A percentile compares a stretch with the other conserved stretches of the same genome.
phyloP scores from a whole-genome alignment of 768 basidiomycete species.

The Russula sp. region DNA sequence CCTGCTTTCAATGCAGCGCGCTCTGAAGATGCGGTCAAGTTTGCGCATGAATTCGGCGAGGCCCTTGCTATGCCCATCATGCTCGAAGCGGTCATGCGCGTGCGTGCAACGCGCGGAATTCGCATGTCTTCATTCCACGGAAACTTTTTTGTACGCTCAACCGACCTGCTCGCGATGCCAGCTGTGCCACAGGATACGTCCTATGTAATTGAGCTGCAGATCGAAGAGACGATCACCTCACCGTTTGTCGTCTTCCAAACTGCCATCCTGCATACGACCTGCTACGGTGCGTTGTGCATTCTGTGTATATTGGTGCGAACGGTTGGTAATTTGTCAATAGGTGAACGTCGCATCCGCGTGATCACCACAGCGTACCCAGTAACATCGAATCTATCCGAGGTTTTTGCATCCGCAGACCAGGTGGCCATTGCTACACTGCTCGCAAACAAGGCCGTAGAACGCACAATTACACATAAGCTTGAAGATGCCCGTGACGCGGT shows the following conservation, averaged over 20 bases:
- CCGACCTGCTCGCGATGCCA: slow-evolving; percentile 51
- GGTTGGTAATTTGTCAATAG: slow-evolving; percentile 5
- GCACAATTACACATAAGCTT: slow-evolving; percentile 74
- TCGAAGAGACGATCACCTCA: slow-evolving; percentile 46
- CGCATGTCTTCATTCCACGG: slow-evolving; percentile 56
- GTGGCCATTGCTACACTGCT: slow-evolving; percentile 77
- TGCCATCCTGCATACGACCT: slow-evolving; percentile 50
- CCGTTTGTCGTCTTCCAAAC: slow-evolving; percentile 50
- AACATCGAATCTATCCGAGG: slow-evolving; percentile 79
- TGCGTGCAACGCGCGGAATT: slow-evolving; percentile 74
- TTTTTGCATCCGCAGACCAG: slow-evolving; percentile 89
- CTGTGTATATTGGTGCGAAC: not conserved
- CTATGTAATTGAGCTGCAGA: slow-evolving; percentile 51
- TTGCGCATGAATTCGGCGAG: slow-evolving; percentile 94
- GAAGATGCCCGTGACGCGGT: slow-evolving; percentile 88
- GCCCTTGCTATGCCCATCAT: slow-evolving; percentile 92
- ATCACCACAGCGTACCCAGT: slow-evolving; percentile 84
- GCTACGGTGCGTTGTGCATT: slow-evolving; percentile 33
- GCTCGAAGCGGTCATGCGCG: slow-evolving; percentile 95
- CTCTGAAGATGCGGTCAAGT: slow-evolving; percentile 95
- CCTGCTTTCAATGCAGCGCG: slow-evolving; percentile 95
- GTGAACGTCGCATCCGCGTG: slow-evolving; percentile 84
- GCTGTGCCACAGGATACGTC: slow-evolving; percentile 51
- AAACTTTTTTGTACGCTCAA: slow-evolving; percentile 55
- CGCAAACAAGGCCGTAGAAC: slow-evolving; percentile 91